phyloP scores from a whole-genome alignment of 2,329 filamentous ascomycete species.

The Aspergillus awamori region DNA sequence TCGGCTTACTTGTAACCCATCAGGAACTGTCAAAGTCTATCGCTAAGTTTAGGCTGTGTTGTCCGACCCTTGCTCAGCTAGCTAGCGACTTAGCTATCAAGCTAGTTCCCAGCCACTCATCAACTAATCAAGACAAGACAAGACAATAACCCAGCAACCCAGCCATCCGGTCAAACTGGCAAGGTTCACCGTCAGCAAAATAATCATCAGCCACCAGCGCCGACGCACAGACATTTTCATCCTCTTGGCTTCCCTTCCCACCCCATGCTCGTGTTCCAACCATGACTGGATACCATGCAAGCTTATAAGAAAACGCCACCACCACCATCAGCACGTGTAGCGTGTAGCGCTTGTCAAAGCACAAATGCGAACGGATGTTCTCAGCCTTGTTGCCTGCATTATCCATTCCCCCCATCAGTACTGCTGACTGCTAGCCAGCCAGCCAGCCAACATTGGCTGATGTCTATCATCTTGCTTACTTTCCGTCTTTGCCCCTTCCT shows the following conservation, averaged over 20 bases:
- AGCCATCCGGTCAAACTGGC: not conserved
- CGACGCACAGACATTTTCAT: not conserved
- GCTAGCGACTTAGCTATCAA: not conserved
- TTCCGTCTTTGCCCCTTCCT: not conserved
- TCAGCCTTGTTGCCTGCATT: slow-evolving; percentile 4
- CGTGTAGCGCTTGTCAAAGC: not conserved
- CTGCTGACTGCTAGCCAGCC: no score
- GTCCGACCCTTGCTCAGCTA: not conserved
- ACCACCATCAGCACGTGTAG: not conserved
- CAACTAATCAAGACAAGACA: not conserved
- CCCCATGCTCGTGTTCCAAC: not conserved
- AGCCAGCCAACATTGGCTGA: not conserved
- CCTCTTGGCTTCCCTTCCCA: not conserved
- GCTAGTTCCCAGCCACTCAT: not conserved
- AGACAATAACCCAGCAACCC: no score
- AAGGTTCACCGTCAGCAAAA: not conserved
- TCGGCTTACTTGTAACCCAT: slow-evolving; percentile 7
- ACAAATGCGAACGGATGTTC: not conserved
- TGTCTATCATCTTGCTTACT: not conserved
- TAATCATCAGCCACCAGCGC: not conserved
- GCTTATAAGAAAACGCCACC: not conserved
- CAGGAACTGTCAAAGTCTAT: slow-evolving; percentile 28
- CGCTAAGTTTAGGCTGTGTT: slow-evolving; percentile 4
- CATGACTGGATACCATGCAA: not conserved
- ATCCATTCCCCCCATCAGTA: not conserved